A percentile compares a stretch with the other conserved stretches of the same genome.
phyloP scores from a whole-genome alignment of 306 rosid species.

The Medicago ruthenica region DNA sequence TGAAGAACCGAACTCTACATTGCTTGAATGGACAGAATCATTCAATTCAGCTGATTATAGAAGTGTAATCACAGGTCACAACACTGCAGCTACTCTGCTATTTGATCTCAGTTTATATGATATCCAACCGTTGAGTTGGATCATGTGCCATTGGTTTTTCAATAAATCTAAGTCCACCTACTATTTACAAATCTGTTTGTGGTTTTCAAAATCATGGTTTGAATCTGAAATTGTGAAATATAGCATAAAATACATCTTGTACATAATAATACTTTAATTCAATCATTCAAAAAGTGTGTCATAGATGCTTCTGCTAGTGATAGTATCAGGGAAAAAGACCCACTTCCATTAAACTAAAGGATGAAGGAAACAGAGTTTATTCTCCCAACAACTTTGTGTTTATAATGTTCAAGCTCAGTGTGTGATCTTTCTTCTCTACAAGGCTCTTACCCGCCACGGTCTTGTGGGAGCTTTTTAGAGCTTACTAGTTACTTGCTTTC shows the following conservation, averaged over 20 bases:
- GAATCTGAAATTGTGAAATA: slow-evolving; percentile 5
- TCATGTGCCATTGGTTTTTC: background rate
- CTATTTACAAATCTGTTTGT: background rate
- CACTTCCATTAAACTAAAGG: too few species aligned
- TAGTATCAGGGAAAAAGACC: too few species aligned
- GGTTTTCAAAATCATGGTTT: slow-evolving; percentile 11
- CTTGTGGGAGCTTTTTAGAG: too few species aligned
- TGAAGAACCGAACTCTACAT: background rate
- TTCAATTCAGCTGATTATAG: background rate
- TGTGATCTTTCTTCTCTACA: background rate
- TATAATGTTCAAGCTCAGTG: background rate
- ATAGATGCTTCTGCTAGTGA: too few species aligned
- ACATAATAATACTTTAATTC: too few species aligned
- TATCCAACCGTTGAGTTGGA: too few species aligned
- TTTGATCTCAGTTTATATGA: background rate
- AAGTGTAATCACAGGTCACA: background rate
- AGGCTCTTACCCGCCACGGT: background rate
- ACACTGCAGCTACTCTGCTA: slow-evolving; percentile 1
- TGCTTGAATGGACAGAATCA: background rate
- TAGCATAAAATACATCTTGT: background rate
- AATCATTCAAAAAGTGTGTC: too few species aligned
- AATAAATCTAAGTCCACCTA: background rate
- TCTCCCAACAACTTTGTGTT: too few species aligned
- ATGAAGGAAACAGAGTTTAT: too few species aligned
- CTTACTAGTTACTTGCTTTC: too few species aligned